phyloP scores from a whole-genome alignment of 345 rosid genomes.

The Toxicodendron radicans region DNA sequence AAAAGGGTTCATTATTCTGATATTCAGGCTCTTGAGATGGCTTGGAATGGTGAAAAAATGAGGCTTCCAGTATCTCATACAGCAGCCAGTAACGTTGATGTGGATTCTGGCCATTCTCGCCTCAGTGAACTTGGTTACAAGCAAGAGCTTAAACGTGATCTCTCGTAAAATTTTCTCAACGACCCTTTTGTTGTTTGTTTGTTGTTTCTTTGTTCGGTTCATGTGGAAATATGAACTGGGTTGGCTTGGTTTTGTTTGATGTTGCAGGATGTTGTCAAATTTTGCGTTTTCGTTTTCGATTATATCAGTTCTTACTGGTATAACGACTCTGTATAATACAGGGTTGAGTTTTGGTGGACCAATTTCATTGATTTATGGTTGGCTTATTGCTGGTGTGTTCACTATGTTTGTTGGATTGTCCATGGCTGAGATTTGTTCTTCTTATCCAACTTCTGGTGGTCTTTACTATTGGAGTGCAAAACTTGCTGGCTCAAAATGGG shows the following conservation, averaged over 20 bases:
- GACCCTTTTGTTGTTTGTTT: neutral
- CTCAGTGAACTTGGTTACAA: constrained; percentile 92
- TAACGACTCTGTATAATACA: constrained; percentile 83
- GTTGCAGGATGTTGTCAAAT: constrained; percentile 81
- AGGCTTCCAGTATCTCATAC: constrained; percentile 27
- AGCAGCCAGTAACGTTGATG: constrained; percentile 18
- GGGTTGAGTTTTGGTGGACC: constrained; percentile 84
- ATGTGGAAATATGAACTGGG: constrained; percentile 8
- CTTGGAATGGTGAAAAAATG: constrained; percentile 25
- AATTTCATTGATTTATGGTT: constrained; percentile 77
- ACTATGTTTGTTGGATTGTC: constrained; percentile 86
- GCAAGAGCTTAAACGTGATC: constrained; percentile 95
- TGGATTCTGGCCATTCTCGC: constrained; percentile 71
- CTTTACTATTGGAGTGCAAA: constrained; percentile 98
- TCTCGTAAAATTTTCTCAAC: constrained; percentile 56
- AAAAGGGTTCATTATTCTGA: neutral
- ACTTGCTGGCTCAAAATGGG: constrained; percentile 91
- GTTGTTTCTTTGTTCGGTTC: neutral
- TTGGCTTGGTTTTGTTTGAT: neutral
- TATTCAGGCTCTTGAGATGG: neutral
- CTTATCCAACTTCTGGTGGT: constrained; percentile 97
- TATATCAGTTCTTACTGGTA: constrained; percentile 87
- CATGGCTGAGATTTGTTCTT: constrained; percentile 97
- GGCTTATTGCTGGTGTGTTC: constrained; percentile 79
- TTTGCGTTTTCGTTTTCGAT: constrained; percentile 95